Conservation (phyloP, 176 grass and related monocot genomes). For the Luzula sylvatica region DNA sequence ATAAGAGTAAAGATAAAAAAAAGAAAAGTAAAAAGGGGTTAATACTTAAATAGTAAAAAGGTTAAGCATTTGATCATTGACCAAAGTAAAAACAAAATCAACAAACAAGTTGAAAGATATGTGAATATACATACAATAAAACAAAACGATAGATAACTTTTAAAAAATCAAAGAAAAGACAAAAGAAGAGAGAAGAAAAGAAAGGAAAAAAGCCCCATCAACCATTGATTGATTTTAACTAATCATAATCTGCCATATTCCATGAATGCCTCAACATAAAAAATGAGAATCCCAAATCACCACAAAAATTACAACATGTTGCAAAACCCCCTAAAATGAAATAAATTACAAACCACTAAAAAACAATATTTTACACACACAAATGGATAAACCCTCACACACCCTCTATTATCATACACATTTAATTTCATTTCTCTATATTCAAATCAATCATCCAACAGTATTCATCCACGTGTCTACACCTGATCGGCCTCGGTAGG, state of each 20-base stretch:
- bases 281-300: background rate
- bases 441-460: background rate
- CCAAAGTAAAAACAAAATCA: background rate
- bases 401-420: background rate
- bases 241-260: background rate
- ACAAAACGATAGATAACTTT: slow-evolving; percentile 4
- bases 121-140: slow-evolving; percentile 17
- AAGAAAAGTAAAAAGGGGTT: too few relatives aligned
- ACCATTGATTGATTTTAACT: background rate
- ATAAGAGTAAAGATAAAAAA: too few relatives aligned
- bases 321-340: too few relatives aligned
- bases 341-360: background rate
- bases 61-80: too few relatives aligned
- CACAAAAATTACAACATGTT: background rate
- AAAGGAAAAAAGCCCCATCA: background rate
- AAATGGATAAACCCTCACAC: background rate
- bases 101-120: slow-evolving; percentile 4
- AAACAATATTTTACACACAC: background rate
- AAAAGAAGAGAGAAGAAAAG: slow-evolving; percentile 1
- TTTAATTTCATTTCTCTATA: too few relatives aligned
- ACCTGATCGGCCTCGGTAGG: background rate
- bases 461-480: background rate
- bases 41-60: too few relatives aligned
- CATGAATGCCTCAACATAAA: background rate
- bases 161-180: background rate